Base-by-base conservation (phyloP, 441 rosid genomes). In the Arabidopsis lyrata region DNA sequence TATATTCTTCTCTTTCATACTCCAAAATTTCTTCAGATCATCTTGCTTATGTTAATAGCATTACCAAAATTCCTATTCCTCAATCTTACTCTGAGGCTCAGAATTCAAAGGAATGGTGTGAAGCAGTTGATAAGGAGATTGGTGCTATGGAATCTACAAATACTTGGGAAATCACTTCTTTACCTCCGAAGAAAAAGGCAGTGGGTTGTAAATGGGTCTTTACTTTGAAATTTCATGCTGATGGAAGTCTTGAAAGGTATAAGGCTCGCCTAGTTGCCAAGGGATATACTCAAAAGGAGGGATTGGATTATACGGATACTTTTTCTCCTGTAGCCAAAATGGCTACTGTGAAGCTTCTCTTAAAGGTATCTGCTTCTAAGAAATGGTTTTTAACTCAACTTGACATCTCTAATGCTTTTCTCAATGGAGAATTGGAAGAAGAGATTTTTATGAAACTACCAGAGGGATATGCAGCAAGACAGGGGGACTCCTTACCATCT, bases 111-210 rank as follows among this genome's bases (percentile, higher is more conserved):
- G 22, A 16, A 3, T 24, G 57, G 35, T 27, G 35, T 24, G 58
- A 1, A 1, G 63, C 29, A 1, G 5, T 58, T 3, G 45, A 57
- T n/a, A 35, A 3, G 1, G 63, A 58, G 2, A 2, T 58, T 3
- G 24, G 1, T 3, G 63, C 63, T 0, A 34, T 58, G 63, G 27
- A 16, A 4, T 0, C 0, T 1, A 58, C 8, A 10, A 0, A 20
- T 0, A 36, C 8, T 0, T 36, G 47, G 29, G 42, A 35, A 0
- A 11, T 59, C 0, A 2, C 8, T 0, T 0, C 16, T 0, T 5
- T 59, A 1, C 47, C 47, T 0, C 29, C 14, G 0, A 5, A 9
- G 0, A 36, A 59, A 24, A 59, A 18, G 0, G 0, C 45, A 0
- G 29, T 59, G 0, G 47, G 63, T 5, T 36, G 63, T 5, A 18